Base-by-base conservation (phyloP, 345 rosid species). In the Clarkia xantiana region DNA sequence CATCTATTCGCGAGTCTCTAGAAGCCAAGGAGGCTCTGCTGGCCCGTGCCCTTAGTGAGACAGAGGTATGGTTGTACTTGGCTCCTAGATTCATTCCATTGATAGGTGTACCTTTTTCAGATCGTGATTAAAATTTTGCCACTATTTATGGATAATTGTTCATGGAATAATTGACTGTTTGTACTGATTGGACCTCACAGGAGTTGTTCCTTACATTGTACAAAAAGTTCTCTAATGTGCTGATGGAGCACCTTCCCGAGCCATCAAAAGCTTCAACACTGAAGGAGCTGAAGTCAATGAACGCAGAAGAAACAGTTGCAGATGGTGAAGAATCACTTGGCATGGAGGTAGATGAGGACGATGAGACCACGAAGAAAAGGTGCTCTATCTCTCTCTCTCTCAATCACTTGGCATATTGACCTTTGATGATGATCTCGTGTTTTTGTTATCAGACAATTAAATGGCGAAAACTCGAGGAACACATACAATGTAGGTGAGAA, bases 21-120 rank as follows among this genome's bases (percentile, higher is more conserved):
- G 86, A 84, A 62, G 94, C 89, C 52, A 86, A 91, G 72, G 81
- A 82, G 51, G 94, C 95, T 39, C 95, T 91, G 67, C 86, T 91
- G 40, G 74, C 80, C 59, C 76, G 87, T 47, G 95, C 98, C 14
- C 59, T 72, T 14, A 76, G 73, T 41, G 96, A 91, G 67, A 86
- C 80, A 38, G 96, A 86, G 96, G 98, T 91, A 79, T 91, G 79
- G 34, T 23, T n/a, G 40, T n/a, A n/a, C n/a, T n/a, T 15, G n/a
- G 18, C 9, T 44, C 11, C 48, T 23, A 44, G 34, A 10, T 23
- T 50, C 14, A n/a, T 17, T 20, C 14, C 44, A 1, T 16, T n/a
- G 9, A 34, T 39, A 38, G 18, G 11, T 34, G 4, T 53, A 14
- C 0, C 36, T 5, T 22, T 22, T 29, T 29, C 36, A 3, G 4